A percentile compares a stretch with the other conserved stretches of the same genome.
phyloP scores from a whole-genome alignment of 305 asterid genomes.

The Petunia hybrid region DNA sequence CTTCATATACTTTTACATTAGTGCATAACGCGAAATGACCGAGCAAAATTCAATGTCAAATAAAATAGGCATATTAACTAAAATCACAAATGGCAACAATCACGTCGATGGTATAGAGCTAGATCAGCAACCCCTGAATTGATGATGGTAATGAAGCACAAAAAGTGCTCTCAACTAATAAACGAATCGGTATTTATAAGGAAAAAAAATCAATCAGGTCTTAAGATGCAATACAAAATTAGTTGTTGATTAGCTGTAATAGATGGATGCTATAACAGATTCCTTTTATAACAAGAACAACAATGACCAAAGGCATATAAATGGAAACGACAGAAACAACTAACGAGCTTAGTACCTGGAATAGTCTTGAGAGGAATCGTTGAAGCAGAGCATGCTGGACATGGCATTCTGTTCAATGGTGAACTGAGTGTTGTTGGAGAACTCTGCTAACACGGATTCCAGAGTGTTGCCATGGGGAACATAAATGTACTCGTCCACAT shows the following conservation, averaged over 20 bases:
- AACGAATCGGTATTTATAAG: not conserved
- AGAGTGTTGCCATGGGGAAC: constrained; percentile 58
- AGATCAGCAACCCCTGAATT: constrained; percentile 17
- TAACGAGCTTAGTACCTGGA: constrained; percentile 43
- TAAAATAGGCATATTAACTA: not conserved
- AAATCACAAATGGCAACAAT: too few relatives aligned
- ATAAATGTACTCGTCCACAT: constrained; percentile 70
- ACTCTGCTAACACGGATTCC: constrained; percentile 55
- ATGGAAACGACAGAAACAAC: not conserved
- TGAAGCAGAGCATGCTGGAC: constrained; percentile 67
- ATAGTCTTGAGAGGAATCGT: constrained; percentile 50
- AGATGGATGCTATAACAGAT: not conserved
- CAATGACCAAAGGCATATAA: constrained; percentile 3
- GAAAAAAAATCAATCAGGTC: not conserved
- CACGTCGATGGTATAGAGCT: not conserved
- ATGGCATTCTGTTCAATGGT: constrained; percentile 77
- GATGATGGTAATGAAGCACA: not conserved
- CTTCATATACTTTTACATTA: not conserved
- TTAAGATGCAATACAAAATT: too few relatives aligned
- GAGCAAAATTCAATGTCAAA: not conserved
- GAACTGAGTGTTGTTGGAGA: constrained; percentile 69
- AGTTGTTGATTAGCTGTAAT: not conserved
- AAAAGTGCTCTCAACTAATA: not conserved
- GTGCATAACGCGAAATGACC: not conserved
- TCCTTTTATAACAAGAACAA: not conserved